Evolutionary conservation across 805 yeast species (phyloP).

Genomic region (Wickerhamomyces chaumierensis): DNA sequence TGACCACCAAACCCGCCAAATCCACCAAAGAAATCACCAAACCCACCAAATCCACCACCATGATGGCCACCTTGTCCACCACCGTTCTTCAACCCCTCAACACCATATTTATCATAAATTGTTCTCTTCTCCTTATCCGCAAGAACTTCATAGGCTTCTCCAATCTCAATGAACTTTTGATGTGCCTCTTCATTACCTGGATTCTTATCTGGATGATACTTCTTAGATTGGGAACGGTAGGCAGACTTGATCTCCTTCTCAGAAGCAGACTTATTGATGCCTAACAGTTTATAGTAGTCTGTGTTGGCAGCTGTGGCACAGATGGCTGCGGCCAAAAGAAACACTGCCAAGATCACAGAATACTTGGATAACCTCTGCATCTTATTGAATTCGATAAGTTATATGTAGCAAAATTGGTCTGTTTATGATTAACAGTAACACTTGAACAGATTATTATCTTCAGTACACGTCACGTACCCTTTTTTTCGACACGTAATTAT

Average conservation of each 20-base stretch:
- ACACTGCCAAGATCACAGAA: background rate
- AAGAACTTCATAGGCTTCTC: constrained; percentile 86
- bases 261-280: constrained; percentile 53
- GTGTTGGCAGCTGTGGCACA: constrained; percentile 18
- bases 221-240: constrained; percentile 68
- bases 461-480: too few species aligned
- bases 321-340: background rate
- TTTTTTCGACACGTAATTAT: too few species aligned
- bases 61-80: constrained; percentile 33
- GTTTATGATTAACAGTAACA: too few species aligned
- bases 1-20: constrained; percentile 25
- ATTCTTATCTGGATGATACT: constrained; percentile 93
- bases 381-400: too few species aligned
- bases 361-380: background rate
- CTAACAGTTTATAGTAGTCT: constrained; percentile 55
- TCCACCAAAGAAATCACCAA: constrained; percentile 38
- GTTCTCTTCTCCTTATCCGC: constrained; percentile 58
- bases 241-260: constrained; percentile 82
- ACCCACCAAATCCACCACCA: constrained; percentile 29
- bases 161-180: constrained; percentile 77
- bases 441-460: too few species aligned
- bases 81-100: constrained; percentile 56
- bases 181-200: constrained; percentile 75
- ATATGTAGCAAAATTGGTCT: too few species aligned
- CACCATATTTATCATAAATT: constrained; percentile 69